Base-by-base conservation (phyloP, 129 eudicot genomes). In the Oenanthe sinensis region DNA sequence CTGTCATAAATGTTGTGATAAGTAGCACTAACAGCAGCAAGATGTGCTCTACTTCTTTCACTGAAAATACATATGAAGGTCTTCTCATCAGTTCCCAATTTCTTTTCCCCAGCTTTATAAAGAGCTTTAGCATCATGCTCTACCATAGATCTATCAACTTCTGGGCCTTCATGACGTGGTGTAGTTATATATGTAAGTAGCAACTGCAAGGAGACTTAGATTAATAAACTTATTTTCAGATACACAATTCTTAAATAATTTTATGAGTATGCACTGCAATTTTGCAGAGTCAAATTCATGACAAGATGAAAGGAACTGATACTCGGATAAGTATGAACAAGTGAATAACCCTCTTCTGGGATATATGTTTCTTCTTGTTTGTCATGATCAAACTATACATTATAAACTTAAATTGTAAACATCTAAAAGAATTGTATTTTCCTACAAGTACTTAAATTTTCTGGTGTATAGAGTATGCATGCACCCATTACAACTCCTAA, bases 51-150 rank as follows among this genome's bases (percentile, higher is more conserved):
- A 78, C 96, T 91, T 80, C 96, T 84, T 82, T 86, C 89, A 75
- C 87, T 84, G 79, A 95, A 91, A 47, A 95, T 86, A 78, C 82
- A 75, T 72, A 87, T 87, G 79, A 95, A 91, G 68, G 91, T 86
- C 82, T 76, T 78, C 84, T 95, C 98, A 85, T 95, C 97, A 8
- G 97, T 95, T 76, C 96, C 98, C 60, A 88, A 45, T 75, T 87
- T 88, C 91, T 90, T 95, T 82, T 95, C 97, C 60, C 98, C 98
- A 43, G 98, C 97, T 87, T 88, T 95, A 78, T 42, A 95, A 19
- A 95, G 90, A 77, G 91, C 83, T 82, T 92, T 95, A 60, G 96
- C 97, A 88, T 95, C 98, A 45, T 79, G 83, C 79, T 88, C 96
- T 39, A 76, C 96, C 83, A 87, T 83, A 49, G 67, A 78, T 79